These are phyloP conservation scores for Pezicula carpinea DNA, from an alignment of 2,329 filamentous ascomycete species.

Conservation along the genomic window DNA sequence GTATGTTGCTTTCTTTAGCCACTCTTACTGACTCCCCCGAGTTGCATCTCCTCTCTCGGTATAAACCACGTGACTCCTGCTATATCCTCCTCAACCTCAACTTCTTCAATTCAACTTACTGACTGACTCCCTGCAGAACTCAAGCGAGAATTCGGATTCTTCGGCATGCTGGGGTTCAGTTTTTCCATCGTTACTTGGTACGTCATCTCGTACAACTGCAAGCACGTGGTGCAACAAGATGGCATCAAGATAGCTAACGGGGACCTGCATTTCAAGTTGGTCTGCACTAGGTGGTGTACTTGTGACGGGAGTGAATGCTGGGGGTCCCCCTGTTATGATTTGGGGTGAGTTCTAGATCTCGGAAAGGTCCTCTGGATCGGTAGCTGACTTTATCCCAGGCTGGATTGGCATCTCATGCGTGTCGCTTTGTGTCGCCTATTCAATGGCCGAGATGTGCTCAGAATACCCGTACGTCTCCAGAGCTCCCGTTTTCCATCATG, in stretches of 20 bases:
- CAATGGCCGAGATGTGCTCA: conserved; percentile 55
- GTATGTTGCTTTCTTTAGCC: not conserved
- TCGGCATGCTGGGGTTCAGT: conserved; percentile 39
- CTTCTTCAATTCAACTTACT: not conserved
- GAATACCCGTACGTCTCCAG: conserved; percentile 37
- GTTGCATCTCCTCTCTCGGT: not conserved
- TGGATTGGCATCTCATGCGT: conserved; percentile 47
- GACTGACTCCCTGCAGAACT: not conserved
- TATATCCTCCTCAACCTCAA: not conserved
- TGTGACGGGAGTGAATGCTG: conserved; percentile 49
- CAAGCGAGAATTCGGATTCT: conserved; percentile 2
- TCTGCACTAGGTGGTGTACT: conserved; percentile 51
- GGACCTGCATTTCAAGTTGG: conserved; percentile 35
- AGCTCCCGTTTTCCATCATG: too few species aligned
- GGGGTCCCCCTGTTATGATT: conserved; percentile 54
- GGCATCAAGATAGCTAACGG: conserved; percentile 8
- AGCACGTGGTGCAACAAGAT: conserved; percentile 9
- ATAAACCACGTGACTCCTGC: too few species aligned
- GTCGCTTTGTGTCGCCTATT: conserved; percentile 49
- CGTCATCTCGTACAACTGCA: conserved; percentile 8
- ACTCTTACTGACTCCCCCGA: not conserved
- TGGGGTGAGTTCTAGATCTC: conserved; percentile 28
- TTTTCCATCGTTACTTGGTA: conserved; percentile 53
- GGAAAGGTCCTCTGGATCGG: too few species aligned
- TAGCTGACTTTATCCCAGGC: too few species aligned